Evolutionary conservation across 2,329 filamentous ascomycete species (phyloP).

Genomic region (Botryotinia narcissicola): DNA sequence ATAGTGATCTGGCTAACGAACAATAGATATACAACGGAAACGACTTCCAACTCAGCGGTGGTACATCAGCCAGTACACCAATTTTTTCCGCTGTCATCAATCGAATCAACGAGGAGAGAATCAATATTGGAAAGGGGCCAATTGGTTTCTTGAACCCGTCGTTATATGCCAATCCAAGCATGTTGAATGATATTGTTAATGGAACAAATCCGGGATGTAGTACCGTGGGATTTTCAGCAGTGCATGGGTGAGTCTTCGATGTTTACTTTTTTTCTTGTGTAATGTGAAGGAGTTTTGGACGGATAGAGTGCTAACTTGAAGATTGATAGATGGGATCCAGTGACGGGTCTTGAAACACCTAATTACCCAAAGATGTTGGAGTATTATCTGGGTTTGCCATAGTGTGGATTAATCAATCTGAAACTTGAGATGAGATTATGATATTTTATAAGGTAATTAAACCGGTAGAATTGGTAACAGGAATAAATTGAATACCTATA

Average conservation of each 20-base stretch:
- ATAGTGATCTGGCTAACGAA: not conserved
- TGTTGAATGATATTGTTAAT: slow-evolving; percentile 38
- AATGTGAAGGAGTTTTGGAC: not conserved
- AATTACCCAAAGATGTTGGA: slow-evolving; percentile 32
- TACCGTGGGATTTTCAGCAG: slow-evolving; percentile 36
- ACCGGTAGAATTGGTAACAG: not conserved
- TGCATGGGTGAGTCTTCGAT: slow-evolving; percentile 26
- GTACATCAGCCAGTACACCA: slow-evolving; percentile 51
- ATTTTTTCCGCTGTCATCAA: slow-evolving; percentile 50
- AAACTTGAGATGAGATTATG: not conserved
- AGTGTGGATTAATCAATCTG: not conserved
- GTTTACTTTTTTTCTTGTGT: no score
- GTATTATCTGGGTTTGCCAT: slow-evolving; percentile 30
- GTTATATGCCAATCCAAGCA: slow-evolving; percentile 46
- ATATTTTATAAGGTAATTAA: not conserved
- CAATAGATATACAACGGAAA: slow-evolving; percentile 24
- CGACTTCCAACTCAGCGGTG: slow-evolving; percentile 39
- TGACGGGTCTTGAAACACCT: slow-evolving; percentile 35
- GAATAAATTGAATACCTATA: not conserved
- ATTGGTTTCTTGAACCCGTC: slow-evolving; percentile 53
- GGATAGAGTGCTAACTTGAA: not conserved
- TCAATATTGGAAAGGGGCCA: slow-evolving; percentile 45
- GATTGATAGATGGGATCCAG: slow-evolving; percentile 37
- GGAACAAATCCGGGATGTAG: slow-evolving; percentile 36
- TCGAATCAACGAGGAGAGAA: slow-evolving; percentile 50